Base-by-base conservation (phyloP, 352 stramenopile genomes). In the Thraustochytrium striatum region DNA sequence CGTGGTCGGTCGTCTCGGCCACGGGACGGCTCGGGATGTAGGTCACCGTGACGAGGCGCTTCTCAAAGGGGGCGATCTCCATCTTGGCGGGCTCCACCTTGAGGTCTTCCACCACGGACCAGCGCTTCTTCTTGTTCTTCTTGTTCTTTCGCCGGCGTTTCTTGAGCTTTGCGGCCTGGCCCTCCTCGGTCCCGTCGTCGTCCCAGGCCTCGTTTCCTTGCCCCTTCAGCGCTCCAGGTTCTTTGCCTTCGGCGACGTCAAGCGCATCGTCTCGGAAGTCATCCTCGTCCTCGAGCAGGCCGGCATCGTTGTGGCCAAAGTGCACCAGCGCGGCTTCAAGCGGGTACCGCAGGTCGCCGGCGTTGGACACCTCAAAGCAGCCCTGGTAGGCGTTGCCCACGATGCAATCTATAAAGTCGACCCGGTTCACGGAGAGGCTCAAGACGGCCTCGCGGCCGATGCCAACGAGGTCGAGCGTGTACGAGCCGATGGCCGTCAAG, bases 401-500 rank as follows among this genome's bases (percentile, higher is more conserved):
- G 25, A 79, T 79, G 43, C 69, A 79, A 28, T 79, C 69, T 3
- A 65, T 21, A 53, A 79, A 79, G 35, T 79, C 69, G 32, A 79
- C 53, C 9, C 69, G 50, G 0, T 79, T 62, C 30, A 73, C 69
- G 30, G 69, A 79, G 50, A 79, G 36, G 33, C 69, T 79, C 5
- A 79, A 52, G 3, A 79, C 69, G 16, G 69, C 69, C 57, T 79
- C 69, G 32, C 69, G 47, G 3, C 69, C 69, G 30, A 62, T 62
- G 21, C 69, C 69, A 16, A 33, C n/a, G 52, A 79, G 57, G 13
- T 41, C 8, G 1, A 79, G 44, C 36, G 50, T 53, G 57, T 55
- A 79, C 13, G 69, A 79, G 11, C 69, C 69, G 7, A 69, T 30
- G 8, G 69, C 36, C n/a, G 69, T 79, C 5, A 57, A 25, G 39